Conservation (phyloP, 768 basidiomycete genomes). For the Agaricus sinodeliciosus region DNA sequence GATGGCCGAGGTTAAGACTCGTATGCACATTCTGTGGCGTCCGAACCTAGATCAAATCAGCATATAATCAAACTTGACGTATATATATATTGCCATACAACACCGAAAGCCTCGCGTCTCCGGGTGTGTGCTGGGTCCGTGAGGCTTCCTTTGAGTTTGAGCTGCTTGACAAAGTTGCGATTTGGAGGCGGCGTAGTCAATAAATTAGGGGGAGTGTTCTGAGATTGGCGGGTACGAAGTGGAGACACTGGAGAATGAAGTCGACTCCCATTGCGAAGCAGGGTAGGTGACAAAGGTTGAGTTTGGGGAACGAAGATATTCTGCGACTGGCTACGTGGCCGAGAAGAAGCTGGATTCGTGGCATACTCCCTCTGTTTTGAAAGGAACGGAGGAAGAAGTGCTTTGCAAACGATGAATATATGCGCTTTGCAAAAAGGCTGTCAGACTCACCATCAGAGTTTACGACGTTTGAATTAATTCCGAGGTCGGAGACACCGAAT, state of each 20-base stretch:
- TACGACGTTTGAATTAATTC: constrained; percentile 39
- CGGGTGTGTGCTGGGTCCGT: constrained; percentile 63
- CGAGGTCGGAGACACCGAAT: constrained; percentile 38
- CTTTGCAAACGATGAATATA: constrained; percentile 25
- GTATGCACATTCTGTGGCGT: constrained; percentile 24
- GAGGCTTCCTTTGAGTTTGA: constrained; percentile 62
- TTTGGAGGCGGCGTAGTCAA: constrained; percentile 68
- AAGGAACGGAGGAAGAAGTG: constrained; percentile 53
- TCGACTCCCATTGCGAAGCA: constrained; percentile 21
- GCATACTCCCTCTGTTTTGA: constrained; percentile 18
- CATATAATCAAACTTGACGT: constrained; percentile 14
- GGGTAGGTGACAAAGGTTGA: constrained; percentile 31
- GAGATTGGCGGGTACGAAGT: constrained; percentile 25
- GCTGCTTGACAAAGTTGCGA: constrained; percentile 42
- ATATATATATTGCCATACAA: constrained; percentile 22
- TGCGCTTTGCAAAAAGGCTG: neutral
- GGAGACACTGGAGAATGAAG: constrained; percentile 25
- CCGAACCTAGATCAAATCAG: constrained; percentile 21
- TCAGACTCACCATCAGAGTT: constrained; percentile 37
- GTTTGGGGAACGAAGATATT: constrained; percentile 27
- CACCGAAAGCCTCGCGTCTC: constrained; percentile 36
- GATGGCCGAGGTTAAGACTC: constrained; percentile 28
- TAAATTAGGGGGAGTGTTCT: constrained; percentile 28
- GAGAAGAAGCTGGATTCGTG: constrained; percentile 14
- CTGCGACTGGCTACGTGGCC: constrained; percentile 56